A percentile compares a stretch with the other conserved stretches of the same genome.
Evolutionary conservation across 768 basidiomycete genomes (phyloP).

Genomic region (Lentinula aciculospora): DNA sequence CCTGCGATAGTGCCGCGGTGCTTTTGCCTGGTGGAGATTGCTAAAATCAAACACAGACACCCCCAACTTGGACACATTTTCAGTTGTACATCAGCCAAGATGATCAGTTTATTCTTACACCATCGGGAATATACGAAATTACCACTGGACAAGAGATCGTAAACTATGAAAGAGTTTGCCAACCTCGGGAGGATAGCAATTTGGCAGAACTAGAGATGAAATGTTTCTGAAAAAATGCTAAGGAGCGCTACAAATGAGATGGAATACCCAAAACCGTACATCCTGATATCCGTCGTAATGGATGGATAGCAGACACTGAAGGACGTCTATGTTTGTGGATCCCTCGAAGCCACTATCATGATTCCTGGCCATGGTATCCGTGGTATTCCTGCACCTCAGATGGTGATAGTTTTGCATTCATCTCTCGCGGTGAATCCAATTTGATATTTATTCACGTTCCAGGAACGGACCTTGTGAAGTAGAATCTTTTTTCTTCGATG

Average conservation of each 20-base stretch:
- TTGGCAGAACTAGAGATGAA: neutral
- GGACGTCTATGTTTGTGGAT: neutral
- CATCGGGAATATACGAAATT: neutral
- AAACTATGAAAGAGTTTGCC: neutral
- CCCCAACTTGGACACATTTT: neutral
- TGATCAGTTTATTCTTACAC: neutral
- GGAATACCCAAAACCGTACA: neutral
- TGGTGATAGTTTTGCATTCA: neutral
- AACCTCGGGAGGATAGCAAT: neutral
- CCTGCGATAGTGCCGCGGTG: neutral
- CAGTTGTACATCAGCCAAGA: neutral
- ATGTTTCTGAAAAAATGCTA: neutral
- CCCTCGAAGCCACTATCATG: neutral
- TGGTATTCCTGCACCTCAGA: neutral
- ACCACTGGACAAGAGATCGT: neutral
- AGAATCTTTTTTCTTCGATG: neutral
- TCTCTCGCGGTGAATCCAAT: neutral
- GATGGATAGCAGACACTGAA: neutral
- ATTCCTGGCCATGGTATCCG: neutral
- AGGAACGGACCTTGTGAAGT: neutral
- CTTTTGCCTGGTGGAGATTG: neutral
- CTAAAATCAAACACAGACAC: neutral
- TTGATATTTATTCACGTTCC: neutral
- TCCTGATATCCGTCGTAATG: neutral
- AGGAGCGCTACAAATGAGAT: neutral